Conservation (phyloP, 2,329 filamentous ascomycete genomes). For the Fusarium chaquense region DNA sequence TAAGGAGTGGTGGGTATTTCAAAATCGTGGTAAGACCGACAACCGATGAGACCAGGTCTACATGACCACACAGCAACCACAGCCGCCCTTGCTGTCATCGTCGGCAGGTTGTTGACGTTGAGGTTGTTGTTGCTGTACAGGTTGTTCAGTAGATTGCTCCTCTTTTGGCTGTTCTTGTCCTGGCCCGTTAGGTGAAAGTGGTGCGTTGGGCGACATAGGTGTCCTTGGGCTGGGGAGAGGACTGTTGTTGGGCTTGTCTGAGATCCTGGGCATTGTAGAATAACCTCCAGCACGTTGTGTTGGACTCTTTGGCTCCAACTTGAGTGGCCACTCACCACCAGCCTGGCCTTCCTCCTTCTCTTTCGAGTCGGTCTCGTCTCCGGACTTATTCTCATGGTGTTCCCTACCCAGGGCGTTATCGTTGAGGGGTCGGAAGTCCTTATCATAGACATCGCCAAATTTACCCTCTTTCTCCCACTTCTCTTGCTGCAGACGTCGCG, state of each 20-base stretch:
- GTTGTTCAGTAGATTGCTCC: constrained; percentile 26
- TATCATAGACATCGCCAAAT: constrained; percentile 86
- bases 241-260: constrained; percentile 51
- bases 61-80: constrained; percentile 66
- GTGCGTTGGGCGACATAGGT: constrained; percentile 55
- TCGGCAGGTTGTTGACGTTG: constrained; percentile 40
- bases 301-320: constrained; percentile 62
- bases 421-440: constrained; percentile 85
- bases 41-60: constrained; percentile 44
- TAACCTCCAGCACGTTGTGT: constrained; percentile 63
- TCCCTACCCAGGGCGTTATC: constrained; percentile 65
- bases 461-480: constrained; percentile 95
- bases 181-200: constrained; percentile 32
- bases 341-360: constrained; percentile 29
- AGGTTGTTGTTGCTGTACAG: constrained; percentile 30
- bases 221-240: constrained; percentile 61
- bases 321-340: constrained; percentile 71
- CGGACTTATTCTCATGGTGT: constrained; percentile 54
- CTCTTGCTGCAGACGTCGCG: constrained; percentile 89
- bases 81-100: constrained; percentile 58
- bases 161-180: constrained; percentile 39
- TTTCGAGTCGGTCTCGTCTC: constrained; percentile 23
- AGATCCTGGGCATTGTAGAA: constrained; percentile 73
- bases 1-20: constrained; percentile 23
- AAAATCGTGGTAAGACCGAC: constrained; percentile 13